Conservation (phyloP, 2,329 filamentous ascomycete genomes). For the Blastomyces emzantsi region DNA sequence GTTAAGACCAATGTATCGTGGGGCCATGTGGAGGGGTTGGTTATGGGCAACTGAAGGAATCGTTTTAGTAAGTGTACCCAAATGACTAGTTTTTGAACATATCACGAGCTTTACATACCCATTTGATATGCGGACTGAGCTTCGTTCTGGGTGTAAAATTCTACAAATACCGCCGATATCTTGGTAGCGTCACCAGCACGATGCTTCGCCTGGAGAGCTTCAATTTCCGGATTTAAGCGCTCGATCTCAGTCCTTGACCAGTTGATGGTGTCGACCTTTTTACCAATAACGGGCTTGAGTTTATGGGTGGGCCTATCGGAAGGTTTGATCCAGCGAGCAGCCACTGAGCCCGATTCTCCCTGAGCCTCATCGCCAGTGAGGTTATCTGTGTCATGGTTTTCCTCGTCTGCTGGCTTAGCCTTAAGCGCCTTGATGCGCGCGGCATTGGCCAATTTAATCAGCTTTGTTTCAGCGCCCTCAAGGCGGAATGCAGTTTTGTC, state of each 20-base stretch:
- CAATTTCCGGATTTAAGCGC: constrained; percentile 62
- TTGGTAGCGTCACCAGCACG: constrained; percentile 55
- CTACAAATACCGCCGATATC: constrained; percentile 76
- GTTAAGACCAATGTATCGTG: constrained; percentile 71
- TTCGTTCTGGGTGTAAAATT: constrained; percentile 72
- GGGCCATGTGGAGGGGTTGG: constrained; percentile 75
- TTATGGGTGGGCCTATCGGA: constrained; percentile 71
- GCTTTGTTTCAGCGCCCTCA: constrained; percentile 75
- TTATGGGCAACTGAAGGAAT: constrained; percentile 60
- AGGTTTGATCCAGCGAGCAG: constrained; percentile 54
- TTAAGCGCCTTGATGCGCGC: constrained; percentile 60
- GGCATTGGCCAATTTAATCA: constrained; percentile 70
- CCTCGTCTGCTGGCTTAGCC: constrained; percentile 42
- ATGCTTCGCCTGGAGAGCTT: constrained; percentile 59
- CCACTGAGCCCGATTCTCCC: constrained; percentile 50
- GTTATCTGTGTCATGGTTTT: constrained; percentile 13
- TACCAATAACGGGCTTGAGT: constrained; percentile 61
- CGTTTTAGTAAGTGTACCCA: constrained; percentile 8
- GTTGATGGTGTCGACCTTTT: constrained; percentile 90
- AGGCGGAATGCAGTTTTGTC: constrained; percentile 72
- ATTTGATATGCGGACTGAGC: constrained; percentile 83
- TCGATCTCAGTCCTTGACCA: constrained; percentile 75
- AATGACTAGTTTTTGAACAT: background rate
- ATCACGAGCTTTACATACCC: constrained; percentile 17
- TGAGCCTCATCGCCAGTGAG: constrained; percentile 46